Evolutionary conservation across 2,329 filamentous ascomycete species (phyloP), one percentile per base, ranked within the genome.

Genomic region (Xylaria hypoxylon): DNA sequence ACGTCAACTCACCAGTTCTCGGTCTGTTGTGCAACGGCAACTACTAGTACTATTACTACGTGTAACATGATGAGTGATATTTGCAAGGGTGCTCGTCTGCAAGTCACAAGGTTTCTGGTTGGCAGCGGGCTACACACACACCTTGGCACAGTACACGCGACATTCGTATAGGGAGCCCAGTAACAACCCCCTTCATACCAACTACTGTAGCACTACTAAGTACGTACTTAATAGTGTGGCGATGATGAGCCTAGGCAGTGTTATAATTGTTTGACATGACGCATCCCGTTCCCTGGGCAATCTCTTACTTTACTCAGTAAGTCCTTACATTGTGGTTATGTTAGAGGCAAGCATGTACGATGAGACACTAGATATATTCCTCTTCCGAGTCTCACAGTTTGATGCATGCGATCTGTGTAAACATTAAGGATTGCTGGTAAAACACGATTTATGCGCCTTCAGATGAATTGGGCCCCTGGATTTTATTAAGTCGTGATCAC

Each of bases 1-100:
- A 67, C 65, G 61, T 64, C 65, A 61, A 64, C 61, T 40, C n/a
- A 47, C 42, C 35, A 28, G 35, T 24, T 40, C 35, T 55, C 35
- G 6, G 28, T 19, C 22, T 42, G 52, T n/a, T 42, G 52, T 24
- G 22, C 48, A 33, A 52, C 35, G 33, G 51, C 19, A 40, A 24
- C 22, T 22, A 40, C 31, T 35, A 45, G n/a, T 33, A 15, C 31
- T 57, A 22, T 47, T 42, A 56, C n/a, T 47, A 50, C 28, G 52
- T 42, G 52, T 31, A 44, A 57, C 60, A 38, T 26, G 51, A 17
- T 62, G 28, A 38, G 35, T 13, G 28, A 45, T 47, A 15, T 28
- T 33, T 50, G 42, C 64, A 62, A 44, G 64, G 59, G 59, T 62
- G n/a, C 33, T 31, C 28, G 50, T 62, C 59, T 56, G 33, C 33